These are phyloP conservation scores for Hymenoscyphus occultus DNA, from an alignment of 2,329 filamentous ascomycete species.

Conservation along the genomic window DNA sequence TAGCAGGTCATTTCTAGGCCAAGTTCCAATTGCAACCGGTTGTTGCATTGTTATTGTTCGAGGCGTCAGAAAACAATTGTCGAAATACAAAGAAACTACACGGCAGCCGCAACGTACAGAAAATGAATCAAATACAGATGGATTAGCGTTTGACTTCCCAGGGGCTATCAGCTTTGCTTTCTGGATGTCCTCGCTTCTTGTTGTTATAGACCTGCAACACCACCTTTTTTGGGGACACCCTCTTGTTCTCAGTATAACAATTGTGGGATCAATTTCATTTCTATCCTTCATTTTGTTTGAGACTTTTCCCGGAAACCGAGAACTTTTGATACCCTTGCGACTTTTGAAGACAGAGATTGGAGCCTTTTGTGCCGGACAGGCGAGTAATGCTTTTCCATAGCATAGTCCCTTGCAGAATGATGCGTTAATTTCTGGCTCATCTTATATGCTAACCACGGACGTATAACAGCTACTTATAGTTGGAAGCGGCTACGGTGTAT, in stretches of 20 bases:
- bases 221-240: slow-evolving; percentile 20
- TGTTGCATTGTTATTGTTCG: slow-evolving; percentile 20
- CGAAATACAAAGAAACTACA: too few species aligned
- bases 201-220: slow-evolving; percentile 21
- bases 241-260: slow-evolving; percentile 15
- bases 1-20: slow-evolving; percentile 50
- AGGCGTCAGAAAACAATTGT: background rate
- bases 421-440: too few species aligned
- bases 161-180: slow-evolving; percentile 24
- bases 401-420: background rate
- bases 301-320: slow-evolving; percentile 20
- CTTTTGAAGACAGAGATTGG: slow-evolving; percentile 24
- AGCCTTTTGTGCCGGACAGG: slow-evolving; percentile 22
- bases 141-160: slow-evolving; percentile 21
- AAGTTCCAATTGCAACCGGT: slow-evolving; percentile 45
- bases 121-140: slow-evolving; percentile 4
- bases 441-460: too few species aligned
- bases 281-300: slow-evolving; percentile 20
- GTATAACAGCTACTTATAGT: too few species aligned
- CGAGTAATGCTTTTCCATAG: slow-evolving; percentile 1
- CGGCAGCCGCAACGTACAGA: slow-evolving; percentile 5
- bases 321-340: slow-evolving; percentile 23
- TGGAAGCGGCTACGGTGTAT: slow-evolving; percentile 16
- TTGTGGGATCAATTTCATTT: slow-evolving; percentile 16
- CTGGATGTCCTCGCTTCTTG: slow-evolving; percentile 21